A percentile compares a stretch with the other conserved stretches of the same genome.
These are phyloP conservation scores for Kingdonia uniflora DNA, from an alignment of 164 flowering plant species.

Conservation along the genomic window DNA sequence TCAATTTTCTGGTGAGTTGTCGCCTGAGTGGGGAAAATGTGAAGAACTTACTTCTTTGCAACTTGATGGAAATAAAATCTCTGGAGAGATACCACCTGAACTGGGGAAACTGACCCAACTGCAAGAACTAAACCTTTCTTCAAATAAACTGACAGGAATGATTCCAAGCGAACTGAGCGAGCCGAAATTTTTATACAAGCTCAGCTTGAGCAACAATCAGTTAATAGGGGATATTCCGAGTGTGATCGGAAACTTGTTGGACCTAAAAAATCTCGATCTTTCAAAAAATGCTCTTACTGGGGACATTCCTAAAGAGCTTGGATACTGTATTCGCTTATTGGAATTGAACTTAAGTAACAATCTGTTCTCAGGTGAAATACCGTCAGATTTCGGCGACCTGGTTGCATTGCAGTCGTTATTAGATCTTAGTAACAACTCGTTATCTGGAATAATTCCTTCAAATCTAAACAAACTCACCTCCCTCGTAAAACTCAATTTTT, in stretches of 20 bases:
- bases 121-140: slow-evolving; percentile 16
- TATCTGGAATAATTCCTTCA: slow-evolving; percentile 40
- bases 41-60: slow-evolving; percentile 15
- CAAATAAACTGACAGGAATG: slow-evolving; percentile 31
- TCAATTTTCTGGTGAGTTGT: slow-evolving; percentile 23
- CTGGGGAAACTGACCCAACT: slow-evolving; percentile 23
- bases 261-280: slow-evolving; percentile 21
- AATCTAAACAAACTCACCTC: slow-evolving; percentile 23
- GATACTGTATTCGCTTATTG: slow-evolving; percentile 10
- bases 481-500: slow-evolving; percentile 35
- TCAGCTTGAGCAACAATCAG: slow-evolving; percentile 27
- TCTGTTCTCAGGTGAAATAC: slow-evolving; percentile 32
- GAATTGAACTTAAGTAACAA: slow-evolving; percentile 37
- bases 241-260: slow-evolving; percentile 13
- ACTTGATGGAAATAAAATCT: slow-evolving; percentile 20
- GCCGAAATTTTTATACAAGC: slow-evolving; percentile 14
- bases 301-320: slow-evolving; percentile 20
- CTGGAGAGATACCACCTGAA: slow-evolving; percentile 28
- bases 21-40: slow-evolving; percentile 27
- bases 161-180: slow-evolving; percentile 32
- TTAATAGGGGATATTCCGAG: slow-evolving; percentile 31
- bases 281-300: slow-evolving; percentile 21
- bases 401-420: slow-evolving; percentile 18
- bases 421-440: slow-evolving; percentile 46
- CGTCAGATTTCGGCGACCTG: slow-evolving; percentile 34